These are phyloP conservation scores for Xylaria sp. DNA, from an alignment of 2,329 filamentous ascomycete genomes.

Conservation along the genomic window DNA sequence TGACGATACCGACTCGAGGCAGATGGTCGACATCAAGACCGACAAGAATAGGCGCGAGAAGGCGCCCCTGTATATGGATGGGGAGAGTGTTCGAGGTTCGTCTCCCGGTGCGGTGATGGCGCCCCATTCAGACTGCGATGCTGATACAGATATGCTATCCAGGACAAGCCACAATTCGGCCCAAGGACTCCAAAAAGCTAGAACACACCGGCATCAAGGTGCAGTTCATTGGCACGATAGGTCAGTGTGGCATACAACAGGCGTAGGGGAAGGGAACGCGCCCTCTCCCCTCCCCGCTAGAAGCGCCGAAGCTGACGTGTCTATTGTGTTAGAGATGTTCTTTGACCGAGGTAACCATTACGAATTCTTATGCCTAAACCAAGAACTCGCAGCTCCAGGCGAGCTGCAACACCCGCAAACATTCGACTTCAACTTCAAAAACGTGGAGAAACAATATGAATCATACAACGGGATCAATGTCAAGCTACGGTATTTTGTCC, in stretches of 20 bases:
- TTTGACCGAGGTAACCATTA: constrained; percentile 99
- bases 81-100: constrained; percentile 75
- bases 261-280: background rate
- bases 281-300: background rate
- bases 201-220: constrained; percentile 99
- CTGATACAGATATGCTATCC: constrained; percentile 16
- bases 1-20: constrained; percentile 90
- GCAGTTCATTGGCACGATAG: constrained; percentile 98
- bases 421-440: constrained; percentile 99
- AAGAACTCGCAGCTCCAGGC: constrained; percentile 94
- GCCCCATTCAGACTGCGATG: background rate
- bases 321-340: constrained; percentile 81
- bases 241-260: constrained; percentile 53
- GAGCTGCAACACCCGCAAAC: constrained; percentile 99
- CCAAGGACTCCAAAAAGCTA: constrained; percentile 96
- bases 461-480: constrained; percentile 99
- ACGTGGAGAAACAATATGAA: constrained; percentile 99
- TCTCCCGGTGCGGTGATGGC: background rate
- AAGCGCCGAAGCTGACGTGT: background rate
- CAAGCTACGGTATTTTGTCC: constrained; percentile 96
- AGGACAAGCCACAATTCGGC: constrained; percentile 94
- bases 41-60: constrained; percentile 98
- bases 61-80: constrained; percentile 95
- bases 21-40: constrained; percentile 96
- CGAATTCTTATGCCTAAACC: constrained; percentile 95